Conservation (phyloP, 2,329 filamentous ascomycete genomes). For the Xylogone sp. region DNA sequence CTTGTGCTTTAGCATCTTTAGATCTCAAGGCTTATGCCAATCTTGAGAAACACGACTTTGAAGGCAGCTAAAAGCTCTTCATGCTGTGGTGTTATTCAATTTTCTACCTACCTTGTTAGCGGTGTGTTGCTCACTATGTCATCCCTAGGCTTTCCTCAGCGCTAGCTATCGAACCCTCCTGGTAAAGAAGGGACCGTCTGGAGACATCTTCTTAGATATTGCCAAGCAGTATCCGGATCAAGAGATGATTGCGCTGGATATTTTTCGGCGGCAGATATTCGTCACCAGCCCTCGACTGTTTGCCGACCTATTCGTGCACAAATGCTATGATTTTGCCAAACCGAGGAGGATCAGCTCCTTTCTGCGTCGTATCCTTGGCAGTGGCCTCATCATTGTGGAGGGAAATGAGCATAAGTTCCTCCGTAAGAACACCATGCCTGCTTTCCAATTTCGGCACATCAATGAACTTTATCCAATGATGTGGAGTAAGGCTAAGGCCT, state of each 20-base stretch:
- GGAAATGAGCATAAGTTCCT: conserved; percentile 81
- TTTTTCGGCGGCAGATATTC: not conserved
- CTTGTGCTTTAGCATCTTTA: not conserved
- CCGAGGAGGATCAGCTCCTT: conserved; percentile 48
- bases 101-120: not conserved
- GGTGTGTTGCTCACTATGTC: not conserved
- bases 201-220: not conserved
- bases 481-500: conserved; percentile 64
- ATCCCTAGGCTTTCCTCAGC: not conserved
- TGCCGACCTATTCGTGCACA: conserved; percentile 23
- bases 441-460: conserved; percentile 77
- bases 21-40: not conserved
- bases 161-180: not conserved
- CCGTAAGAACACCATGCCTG: conserved; percentile 72
- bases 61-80: too few species aligned
- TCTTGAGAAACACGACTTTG: not conserved
- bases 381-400: conserved; percentile 76
- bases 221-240: not conserved
- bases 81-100: not conserved
- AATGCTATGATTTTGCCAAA: conserved; percentile 66
- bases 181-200: not conserved
- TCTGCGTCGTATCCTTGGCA: conserved; percentile 61
- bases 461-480: conserved; percentile 80
- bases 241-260: not conserved
- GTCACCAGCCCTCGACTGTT: not conserved